phyloP scores from a whole-genome alignment of 768 basidiomycete genomes.

The Sutorius australiensis region DNA sequence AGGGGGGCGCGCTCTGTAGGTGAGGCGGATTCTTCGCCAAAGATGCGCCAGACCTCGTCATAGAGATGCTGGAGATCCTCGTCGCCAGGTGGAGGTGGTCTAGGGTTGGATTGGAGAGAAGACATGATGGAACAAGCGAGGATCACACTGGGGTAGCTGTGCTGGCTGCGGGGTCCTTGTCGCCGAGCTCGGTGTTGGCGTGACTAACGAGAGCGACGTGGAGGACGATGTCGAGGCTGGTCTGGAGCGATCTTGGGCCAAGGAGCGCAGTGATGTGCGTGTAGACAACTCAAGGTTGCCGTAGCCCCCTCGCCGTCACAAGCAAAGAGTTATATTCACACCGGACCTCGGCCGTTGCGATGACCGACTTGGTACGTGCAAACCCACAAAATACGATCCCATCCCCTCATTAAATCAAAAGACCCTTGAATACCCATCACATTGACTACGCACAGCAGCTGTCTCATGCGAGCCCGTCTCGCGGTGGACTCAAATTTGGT shows the following conservation, averaged over 20 bases:
- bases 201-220: background rate
- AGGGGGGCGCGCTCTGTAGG: constrained; percentile 28
- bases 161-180: background rate
- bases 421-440: too few species aligned
- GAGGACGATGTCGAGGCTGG: background rate
- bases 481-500: background rate
- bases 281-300: constrained; percentile 1
- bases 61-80: constrained; percentile 72
- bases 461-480: background rate
- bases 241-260: background rate
- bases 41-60: constrained; percentile 70
- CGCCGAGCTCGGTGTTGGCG: background rate
- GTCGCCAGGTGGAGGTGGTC: constrained; percentile 49
- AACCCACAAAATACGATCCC: background rate
- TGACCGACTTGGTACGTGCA: background rate
- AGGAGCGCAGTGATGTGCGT: background rate
- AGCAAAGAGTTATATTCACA: constrained; percentile 1
- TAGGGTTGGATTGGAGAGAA: constrained; percentile 32
- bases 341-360: background rate
- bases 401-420: background rate
- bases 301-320: background rate
- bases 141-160: constrained; percentile 5
- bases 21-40: constrained; percentile 45
- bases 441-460: background rate
- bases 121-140: constrained; percentile 31